These are phyloP conservation scores for Aspergillus piperis DNA, from an alignment of 2,329 filamentous ascomycete species.

Conservation along the genomic window DNA sequence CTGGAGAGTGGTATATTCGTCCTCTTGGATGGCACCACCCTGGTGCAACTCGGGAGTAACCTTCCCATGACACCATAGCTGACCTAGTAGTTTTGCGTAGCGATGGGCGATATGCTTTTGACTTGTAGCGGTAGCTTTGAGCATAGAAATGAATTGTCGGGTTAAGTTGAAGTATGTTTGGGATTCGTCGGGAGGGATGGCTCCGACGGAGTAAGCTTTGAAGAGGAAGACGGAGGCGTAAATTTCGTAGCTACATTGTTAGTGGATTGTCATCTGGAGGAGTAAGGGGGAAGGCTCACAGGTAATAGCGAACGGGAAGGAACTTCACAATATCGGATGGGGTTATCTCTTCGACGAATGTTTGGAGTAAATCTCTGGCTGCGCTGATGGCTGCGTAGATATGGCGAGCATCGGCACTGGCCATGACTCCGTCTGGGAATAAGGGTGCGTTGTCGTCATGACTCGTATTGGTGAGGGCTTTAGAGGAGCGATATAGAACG, in stretches of 20 bases:
- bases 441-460: background rate
- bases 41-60: background rate
- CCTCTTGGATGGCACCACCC: background rate
- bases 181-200: slow-evolving; percentile 1
- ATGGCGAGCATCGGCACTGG: slow-evolving; percentile 19
- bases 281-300: background rate
- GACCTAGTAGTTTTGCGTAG: slow-evolving; percentile 11
- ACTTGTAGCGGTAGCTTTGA: slow-evolving; percentile 8
- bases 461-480: background rate
- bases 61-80: slow-evolving; percentile 12
- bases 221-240: slow-evolving; percentile 19
- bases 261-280: background rate
- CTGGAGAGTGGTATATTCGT: background rate
- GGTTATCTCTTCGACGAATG: slow-evolving; percentile 6
- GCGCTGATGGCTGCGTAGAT: slow-evolving; percentile 20
- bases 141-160: slow-evolving; percentile 11
- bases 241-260: slow-evolving; percentile 10
- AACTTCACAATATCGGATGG: slow-evolving; percentile 8
- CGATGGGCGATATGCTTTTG: slow-evolving; percentile 13
- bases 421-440: slow-evolving; percentile 22
- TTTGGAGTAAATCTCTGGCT: slow-evolving; percentile 15
- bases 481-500: slow-evolving; percentile 10
- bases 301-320: slow-evolving; percentile 16
- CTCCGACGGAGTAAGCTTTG: slow-evolving; percentile 14
- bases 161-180: slow-evolving; percentile 3